Evolutionary conservation across 805 yeast genomes (phyloP).

Genomic region (Candida alai): DNA sequence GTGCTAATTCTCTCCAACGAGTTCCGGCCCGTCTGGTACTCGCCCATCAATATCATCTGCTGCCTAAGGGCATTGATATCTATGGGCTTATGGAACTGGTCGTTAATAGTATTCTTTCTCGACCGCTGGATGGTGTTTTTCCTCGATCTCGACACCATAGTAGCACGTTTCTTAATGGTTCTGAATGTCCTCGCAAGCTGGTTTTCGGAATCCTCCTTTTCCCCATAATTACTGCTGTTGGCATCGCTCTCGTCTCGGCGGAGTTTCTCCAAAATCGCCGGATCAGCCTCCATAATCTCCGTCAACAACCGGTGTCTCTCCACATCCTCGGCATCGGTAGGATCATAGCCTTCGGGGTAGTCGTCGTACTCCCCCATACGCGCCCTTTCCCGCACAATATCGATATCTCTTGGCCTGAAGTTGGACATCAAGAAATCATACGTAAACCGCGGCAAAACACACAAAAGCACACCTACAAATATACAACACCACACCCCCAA

Average conservation of each 20-base stretch:
- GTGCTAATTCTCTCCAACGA: constrained; percentile 41
- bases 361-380: constrained; percentile 46
- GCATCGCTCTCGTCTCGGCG: constrained; percentile 24
- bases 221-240: no score
- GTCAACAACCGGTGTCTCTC: constrained; percentile 34
- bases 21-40: constrained; percentile 27
- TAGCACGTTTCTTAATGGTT: constrained; percentile 30
- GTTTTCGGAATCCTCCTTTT: constrained; percentile 9
- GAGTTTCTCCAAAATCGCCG: constrained; percentile 30
- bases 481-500: constrained; percentile 62
- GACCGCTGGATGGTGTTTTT: constrained; percentile 15
- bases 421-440: constrained; percentile 47
- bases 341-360: constrained; percentile 51
- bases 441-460: constrained; percentile 59
- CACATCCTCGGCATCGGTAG: constrained; percentile 44
- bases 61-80: constrained; percentile 30
- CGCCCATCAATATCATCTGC: constrained; percentile 38
- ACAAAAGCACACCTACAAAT: constrained; percentile 50
- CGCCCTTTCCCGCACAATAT: constrained; percentile 63
- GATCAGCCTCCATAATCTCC: constrained; percentile 30
- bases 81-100: constrained; percentile 31
- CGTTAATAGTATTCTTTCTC: constrained; percentile 18
- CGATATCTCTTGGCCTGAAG: constrained; percentile 63
- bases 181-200: constrained; percentile 28
- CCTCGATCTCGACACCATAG: constrained; percentile 24